These are phyloP conservation scores for Phragmites australis DNA, from an alignment of 176 grass and related monocot genomes.

Conservation along the genomic window DNA sequence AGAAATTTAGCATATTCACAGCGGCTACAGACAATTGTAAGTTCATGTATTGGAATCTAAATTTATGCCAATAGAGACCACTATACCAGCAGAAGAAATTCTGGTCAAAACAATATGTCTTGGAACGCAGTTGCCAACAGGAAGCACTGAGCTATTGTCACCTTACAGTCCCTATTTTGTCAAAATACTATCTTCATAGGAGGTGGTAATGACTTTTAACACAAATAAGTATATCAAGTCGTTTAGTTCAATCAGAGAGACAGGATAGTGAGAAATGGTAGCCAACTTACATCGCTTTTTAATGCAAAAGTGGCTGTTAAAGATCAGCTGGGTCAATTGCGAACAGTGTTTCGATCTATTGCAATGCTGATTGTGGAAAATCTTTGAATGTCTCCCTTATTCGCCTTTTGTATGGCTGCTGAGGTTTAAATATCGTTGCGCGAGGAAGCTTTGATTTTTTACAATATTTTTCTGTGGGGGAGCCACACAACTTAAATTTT, in stretches of 20 bases:
- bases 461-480: no score
- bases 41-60: not conserved
- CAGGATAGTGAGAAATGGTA: constrained; percentile 22
- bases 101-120: constrained; percentile 12
- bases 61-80: not conserved
- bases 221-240: constrained; percentile 6
- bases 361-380: no score
- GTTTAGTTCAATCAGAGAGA: not conserved
- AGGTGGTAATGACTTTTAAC: constrained; percentile 18
- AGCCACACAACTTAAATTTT: no score
- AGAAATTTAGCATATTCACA: constrained; percentile 3
- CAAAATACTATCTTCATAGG: not conserved
- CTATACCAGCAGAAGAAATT: constrained; percentile 7
- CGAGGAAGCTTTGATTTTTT: no score
- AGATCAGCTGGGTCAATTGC: no score
- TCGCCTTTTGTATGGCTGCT: no score
- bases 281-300: constrained; percentile 67
- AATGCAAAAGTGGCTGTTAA: constrained; percentile 63
- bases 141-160: constrained; percentile 16
- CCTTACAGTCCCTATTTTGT: no score
- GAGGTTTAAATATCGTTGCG: no score
- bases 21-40: constrained; percentile 11
- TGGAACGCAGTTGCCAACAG: constrained; percentile 13
- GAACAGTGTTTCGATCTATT: no score
- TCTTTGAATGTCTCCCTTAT: no score